Evolutionary conservation across 495 filamentous ascomycete genomes (phyloP).

Genomic region (Cryomyces minteri): DNA sequence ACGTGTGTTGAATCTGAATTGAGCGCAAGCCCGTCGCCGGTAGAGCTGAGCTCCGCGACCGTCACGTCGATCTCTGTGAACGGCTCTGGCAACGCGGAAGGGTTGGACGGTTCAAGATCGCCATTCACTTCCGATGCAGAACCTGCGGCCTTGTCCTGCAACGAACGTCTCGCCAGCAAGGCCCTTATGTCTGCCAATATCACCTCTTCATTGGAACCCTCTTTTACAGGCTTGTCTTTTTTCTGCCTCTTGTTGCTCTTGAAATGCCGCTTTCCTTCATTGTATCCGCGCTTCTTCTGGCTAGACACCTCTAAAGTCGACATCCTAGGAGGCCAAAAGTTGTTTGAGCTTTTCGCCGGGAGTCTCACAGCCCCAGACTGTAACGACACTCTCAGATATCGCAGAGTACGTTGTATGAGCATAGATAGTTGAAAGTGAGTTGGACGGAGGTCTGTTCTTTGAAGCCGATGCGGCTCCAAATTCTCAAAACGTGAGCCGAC

Average conservation of each 20-base stretch:
- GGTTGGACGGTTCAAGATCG: too few relatives aligned
- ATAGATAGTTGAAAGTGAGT: too few relatives aligned
- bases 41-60: slow-evolving; percentile 64
- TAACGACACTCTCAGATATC: too few relatives aligned
- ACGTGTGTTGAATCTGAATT: slow-evolving; percentile 47
- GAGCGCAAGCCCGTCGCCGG: slow-evolving; percentile 67
- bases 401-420: too few relatives aligned
- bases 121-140: too few relatives aligned
- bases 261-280: slow-evolving; percentile 16
- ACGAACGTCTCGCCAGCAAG: slow-evolving; percentile 36
- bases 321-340: not conserved
- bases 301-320: slow-evolving; percentile 4
- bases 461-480: too few relatives aligned
- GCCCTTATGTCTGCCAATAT: slow-evolving; percentile 49
- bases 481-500: too few relatives aligned
- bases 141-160: slow-evolving; percentile 12
- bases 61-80: slow-evolving; percentile 65
- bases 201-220: slow-evolving; percentile 53
- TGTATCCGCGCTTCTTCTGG: slow-evolving; percentile 14
- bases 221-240: slow-evolving; percentile 28
- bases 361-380: too few relatives aligned
- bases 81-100: slow-evolving; percentile 35
- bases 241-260: slow-evolving; percentile 39
- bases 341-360: not conserved
- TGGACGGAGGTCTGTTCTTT: too few relatives aligned